Evolutionary conservation across 257 asterid genomes (phyloP).

Genomic region (Echium plantagineum): DNA sequence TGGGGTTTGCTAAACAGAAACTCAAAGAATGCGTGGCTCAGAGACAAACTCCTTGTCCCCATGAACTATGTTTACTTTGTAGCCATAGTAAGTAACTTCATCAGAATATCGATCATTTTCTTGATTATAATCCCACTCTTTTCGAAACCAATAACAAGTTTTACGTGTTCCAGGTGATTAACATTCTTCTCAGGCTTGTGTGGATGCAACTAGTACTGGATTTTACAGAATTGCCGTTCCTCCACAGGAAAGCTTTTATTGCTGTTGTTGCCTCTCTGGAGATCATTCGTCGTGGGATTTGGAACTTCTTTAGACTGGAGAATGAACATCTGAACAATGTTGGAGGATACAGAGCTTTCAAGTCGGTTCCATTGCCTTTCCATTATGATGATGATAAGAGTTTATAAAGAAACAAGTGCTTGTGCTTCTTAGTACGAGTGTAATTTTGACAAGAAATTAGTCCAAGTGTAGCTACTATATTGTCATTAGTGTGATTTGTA

Average conservation of each 20-base stretch:
- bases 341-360: neutral
- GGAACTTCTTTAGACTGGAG: conserved; percentile 42
- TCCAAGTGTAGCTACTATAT: too few relatives aligned
- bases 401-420: too few relatives aligned
- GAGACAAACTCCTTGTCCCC: conserved; percentile 57
- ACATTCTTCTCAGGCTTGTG: conserved; percentile 44
- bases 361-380: neutral
- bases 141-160: neutral
- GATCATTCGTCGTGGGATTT: conserved; percentile 57
- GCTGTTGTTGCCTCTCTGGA: conserved; percentile 43
- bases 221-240: conserved; percentile 20
- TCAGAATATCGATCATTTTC: neutral
- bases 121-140: neutral
- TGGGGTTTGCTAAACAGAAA: conserved; percentile 52
- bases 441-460: too few relatives aligned
- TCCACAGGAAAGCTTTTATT: conserved; percentile 33
- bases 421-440: too few relatives aligned
- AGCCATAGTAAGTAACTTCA: conserved; percentile 39
- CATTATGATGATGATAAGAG: neutral
- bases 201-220: conserved; percentile 60
- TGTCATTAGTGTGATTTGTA: too few relatives aligned
- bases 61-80: conserved; percentile 31
- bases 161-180: conserved; percentile 30
- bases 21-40: conserved; percentile 42
- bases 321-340: neutral